These are phyloP conservation scores for Candida sp. DNA, from an alignment of 1,139 yeast species.

Conservation along the genomic window DNA sequence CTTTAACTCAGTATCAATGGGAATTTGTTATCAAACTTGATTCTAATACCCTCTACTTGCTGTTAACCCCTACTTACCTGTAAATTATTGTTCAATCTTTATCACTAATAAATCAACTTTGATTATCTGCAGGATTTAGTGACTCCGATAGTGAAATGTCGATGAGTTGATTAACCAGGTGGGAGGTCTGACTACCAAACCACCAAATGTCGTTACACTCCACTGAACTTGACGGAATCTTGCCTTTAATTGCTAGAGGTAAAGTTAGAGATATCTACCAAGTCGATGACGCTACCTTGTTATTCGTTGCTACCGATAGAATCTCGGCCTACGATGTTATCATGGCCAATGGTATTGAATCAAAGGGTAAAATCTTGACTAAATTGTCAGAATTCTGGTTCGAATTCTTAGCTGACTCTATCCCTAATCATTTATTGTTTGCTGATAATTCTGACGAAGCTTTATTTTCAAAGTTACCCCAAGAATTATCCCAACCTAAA, in stretches of 20 bases:
- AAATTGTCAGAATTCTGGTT: slow-evolving; percentile 93
- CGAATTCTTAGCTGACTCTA: slow-evolving; percentile 53
- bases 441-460: slow-evolving; percentile 39
- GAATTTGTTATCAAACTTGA: too few relatives aligned
- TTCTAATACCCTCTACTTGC: too few relatives aligned
- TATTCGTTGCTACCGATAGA: slow-evolving; percentile 96
- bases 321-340: slow-evolving; percentile 97
- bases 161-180: background rate
- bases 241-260: slow-evolving; percentile 86
- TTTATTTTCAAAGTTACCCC: slow-evolving; percentile 62
- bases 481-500: slow-evolving; percentile 51
- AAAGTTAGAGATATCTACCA: slow-evolving; percentile 94
- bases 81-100: too few relatives aligned
- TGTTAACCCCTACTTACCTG: too few relatives aligned
- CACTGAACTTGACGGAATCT: slow-evolving; percentile 70
- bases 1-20: too few relatives aligned
- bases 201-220: slow-evolving; percentile 16
- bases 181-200: too few relatives aligned
- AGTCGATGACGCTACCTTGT: slow-evolving; percentile 67
- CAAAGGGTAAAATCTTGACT: slow-evolving; percentile 87
- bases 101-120: too few relatives aligned
- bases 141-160: background rate
- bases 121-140: too few relatives aligned
- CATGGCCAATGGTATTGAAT: slow-evolving; percentile 86
- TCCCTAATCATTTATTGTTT: slow-evolving; percentile 68